Base-by-base conservation (phyloP, 768 basidiomycete genomes). In the Xerocomellus dryophilus region DNA sequence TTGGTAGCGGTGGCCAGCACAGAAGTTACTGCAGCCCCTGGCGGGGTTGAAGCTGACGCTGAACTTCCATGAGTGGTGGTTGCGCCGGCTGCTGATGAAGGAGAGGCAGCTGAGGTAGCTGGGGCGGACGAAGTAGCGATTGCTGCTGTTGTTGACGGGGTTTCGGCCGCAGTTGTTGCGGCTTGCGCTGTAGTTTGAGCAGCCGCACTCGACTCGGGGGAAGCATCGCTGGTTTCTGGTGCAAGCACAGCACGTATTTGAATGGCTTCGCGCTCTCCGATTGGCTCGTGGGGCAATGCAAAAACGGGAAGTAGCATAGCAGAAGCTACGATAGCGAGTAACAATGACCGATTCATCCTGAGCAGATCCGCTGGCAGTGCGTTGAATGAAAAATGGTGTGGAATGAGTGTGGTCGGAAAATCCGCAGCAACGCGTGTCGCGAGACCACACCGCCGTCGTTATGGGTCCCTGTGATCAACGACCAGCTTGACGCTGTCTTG, bases 271-370 rank as follows among this genome's bases (percentile, higher is more conserved):
- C 42, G 61, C 27, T 46, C 53, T 43, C 56, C 47, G 29, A 67
- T 55, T 42, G 54, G 56, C 34, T 62, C 55, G 27, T 60, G 43
- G 23, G 35, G 67, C 52, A 58, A 69, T 41, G 59, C 65, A 43
- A 62, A 48, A 15, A 60, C 58, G 35, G 62, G 66, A 47, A 68
- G 55, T 15, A 72, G 51, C 38, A 68, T 36, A 40, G 62, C 65
- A 31, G 66, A 66, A 23, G 67, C 60, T 7, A 64, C 51, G 34
- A 63, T 44, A 29, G 68, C 61, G 21, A 76, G 45, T 27, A 72
- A 46, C 29, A 75, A 58, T 36, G 62, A 55, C 17, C 56, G 60
- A 25, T 66, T 62, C 63, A 68, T 63, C 54, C 57, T 61, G 57
- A 50, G 43, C 51, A 56, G 52, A 43, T 64, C 39, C 41, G 38